Evolutionary conservation across 2,329 filamentous ascomycete genomes (phyloP).

Genomic region (Tolypocladium tundrense): DNA sequence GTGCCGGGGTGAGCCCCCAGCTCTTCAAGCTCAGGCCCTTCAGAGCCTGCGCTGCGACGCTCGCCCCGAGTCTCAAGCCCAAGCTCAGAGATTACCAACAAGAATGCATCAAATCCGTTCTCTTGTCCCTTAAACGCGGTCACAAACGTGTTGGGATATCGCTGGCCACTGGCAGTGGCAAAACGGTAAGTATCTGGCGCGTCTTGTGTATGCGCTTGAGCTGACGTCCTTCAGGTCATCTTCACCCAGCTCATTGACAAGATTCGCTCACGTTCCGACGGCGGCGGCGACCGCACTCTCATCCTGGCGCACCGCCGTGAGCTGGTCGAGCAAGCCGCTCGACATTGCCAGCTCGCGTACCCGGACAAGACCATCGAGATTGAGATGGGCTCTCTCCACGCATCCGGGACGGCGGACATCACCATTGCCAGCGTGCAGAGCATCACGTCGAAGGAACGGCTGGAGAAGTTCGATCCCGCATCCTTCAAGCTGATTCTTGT

Average conservation of each 20-base stretch:
- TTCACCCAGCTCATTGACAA: slow-evolving; percentile 91
- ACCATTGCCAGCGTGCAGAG: slow-evolving; percentile 87
- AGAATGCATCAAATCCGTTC: slow-evolving; percentile 78
- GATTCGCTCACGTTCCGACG: slow-evolving; percentile 41
- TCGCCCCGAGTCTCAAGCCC: slow-evolving; percentile 25
- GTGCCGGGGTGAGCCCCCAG: slow-evolving; percentile 3
- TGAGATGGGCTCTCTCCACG: slow-evolving; percentile 75
- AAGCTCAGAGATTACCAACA: slow-evolving; percentile 76
- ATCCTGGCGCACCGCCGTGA: slow-evolving; percentile 89
- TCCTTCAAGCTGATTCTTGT: slow-evolving; percentile 86
- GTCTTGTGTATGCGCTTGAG: neutral
- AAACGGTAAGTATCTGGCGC: slow-evolving; percentile 51
- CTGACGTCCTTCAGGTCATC: slow-evolving; percentile 53
- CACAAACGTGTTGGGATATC: slow-evolving; percentile 77
- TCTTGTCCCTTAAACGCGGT: slow-evolving; percentile 57
- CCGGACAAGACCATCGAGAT: slow-evolving; percentile 75
- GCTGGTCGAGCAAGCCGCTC: slow-evolving; percentile 85
- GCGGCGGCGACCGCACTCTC: slow-evolving; percentile 60
- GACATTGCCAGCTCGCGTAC: slow-evolving; percentile 73
- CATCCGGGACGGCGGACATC: slow-evolving; percentile 77
- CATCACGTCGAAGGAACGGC: slow-evolving; percentile 63
- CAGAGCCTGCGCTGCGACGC: slow-evolving; percentile 13
- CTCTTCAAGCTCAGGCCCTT: slow-evolving; percentile 4
- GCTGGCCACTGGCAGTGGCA: slow-evolving; percentile 78
- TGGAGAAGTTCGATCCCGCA: slow-evolving; percentile 71